phyloP scores from a whole-genome alignment of 1,284 basidiomycete species.

The Ceratobasidium sp. region DNA sequence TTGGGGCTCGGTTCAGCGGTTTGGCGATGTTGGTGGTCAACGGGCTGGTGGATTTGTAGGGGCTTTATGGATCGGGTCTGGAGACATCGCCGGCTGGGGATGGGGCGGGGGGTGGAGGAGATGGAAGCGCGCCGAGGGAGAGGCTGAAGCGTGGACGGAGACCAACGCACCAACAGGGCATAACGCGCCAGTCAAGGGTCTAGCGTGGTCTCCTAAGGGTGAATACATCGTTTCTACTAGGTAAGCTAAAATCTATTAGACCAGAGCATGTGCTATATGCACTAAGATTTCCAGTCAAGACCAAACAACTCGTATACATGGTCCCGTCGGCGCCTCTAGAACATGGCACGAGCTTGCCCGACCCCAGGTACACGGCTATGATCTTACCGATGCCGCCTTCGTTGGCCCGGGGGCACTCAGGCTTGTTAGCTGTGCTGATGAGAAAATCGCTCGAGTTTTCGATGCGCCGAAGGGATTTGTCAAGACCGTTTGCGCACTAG shows the following conservation, averaged over 20 bases:
- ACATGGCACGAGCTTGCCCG: constrained; percentile 88
- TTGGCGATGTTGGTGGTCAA: constrained; percentile 90
- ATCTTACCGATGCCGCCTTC: constrained; percentile 82
- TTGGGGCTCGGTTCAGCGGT: constrained; percentile 89
- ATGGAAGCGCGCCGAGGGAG: constrained; percentile 61
- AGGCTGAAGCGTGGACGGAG: constrained; percentile 68
- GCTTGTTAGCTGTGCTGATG: constrained; percentile 88
- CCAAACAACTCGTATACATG: constrained; percentile 90
- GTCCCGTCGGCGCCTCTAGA: constrained; percentile 51
- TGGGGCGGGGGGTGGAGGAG: constrained; percentile 93
- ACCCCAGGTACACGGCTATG: constrained; percentile 95
- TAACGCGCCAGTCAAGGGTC: constrained; percentile 73
- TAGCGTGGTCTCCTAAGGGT: constrained; percentile 85
- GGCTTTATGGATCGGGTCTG: constrained; percentile 70
- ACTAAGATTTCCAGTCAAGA: constrained; percentile 63
- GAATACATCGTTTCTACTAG: constrained; percentile 84
- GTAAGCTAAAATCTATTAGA: constrained; percentile 54
- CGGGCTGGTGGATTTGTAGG: constrained; percentile 90
- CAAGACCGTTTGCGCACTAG: constrained; percentile 59
- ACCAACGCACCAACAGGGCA: constrained; percentile 83
- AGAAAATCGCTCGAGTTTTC: constrained; percentile 91
- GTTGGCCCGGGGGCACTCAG: constrained; percentile 66
- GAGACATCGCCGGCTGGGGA: constrained; percentile 81
- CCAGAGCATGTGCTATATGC: not conserved
- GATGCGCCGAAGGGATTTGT: constrained; percentile 85